Evolutionary conservation across 768 basidiomycete species (phyloP), one percentile per base, ranked within the genome.

Genomic region (Polyporus arcularius): DNA sequence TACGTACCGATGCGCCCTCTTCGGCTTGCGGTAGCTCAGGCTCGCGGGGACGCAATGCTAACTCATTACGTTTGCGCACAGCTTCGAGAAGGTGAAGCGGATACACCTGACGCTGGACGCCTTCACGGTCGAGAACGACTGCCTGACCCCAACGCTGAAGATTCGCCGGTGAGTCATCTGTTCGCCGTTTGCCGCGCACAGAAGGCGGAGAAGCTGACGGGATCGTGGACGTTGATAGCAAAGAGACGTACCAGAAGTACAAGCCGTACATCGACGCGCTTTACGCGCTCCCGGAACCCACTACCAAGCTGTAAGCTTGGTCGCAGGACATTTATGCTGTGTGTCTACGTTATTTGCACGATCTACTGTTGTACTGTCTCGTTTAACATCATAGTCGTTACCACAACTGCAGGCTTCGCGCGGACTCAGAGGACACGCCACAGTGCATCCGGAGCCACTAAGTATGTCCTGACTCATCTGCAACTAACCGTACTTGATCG

Each of bases 71-170:
- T 32, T 42, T 9, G 6, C 11, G 8, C 21, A 48, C 66, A 96
- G 95, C 15, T 97, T 95, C 66, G 96, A 98, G 79, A 83, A 74
- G 62, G 77, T 96, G 76, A 96, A 91, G 73, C 87, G 89, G 18
- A 80, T 97, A 43, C 85, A 94, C 72, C 70, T 97, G 47, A 86
- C 81, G 60, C 72, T 91, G 57, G 78, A 86, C 35, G 85, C 88
- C 0, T 96, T 98, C 79, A 85, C 79, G 16, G 75, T 92, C 12
- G 91, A 95, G 49, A 86, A 94, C 62, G 84, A 82, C 55, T 88
- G 94, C 21, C 69, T 98, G 73, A 98, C 96, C 0, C 95, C 96
- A 4, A 96, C 94, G 4, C 75, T 96, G 77, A 98, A 97, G 76
- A 75, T 96, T 53, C 84, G 87, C 63, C 87, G 91, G 79, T 80